Percentiles rank a stretch among this genome's conserved stretches.
These are phyloP conservation scores for Trichosporon inkin DNA, from an alignment of 1,284 basidiomycete species.

Conservation along the genomic window DNA sequence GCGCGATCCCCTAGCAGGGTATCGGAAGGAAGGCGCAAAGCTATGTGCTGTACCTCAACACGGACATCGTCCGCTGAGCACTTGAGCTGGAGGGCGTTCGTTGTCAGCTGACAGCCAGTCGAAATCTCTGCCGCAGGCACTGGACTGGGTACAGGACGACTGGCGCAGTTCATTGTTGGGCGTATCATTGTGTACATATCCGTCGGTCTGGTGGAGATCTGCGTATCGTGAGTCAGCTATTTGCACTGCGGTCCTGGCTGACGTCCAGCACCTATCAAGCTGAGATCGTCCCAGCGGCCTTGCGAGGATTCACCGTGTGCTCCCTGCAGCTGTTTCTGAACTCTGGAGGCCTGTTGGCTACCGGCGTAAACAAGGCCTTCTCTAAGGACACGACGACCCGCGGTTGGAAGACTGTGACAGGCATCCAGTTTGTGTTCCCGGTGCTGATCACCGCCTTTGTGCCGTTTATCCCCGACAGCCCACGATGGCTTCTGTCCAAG, in stretches of 20 bases:
- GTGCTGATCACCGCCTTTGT: slow-evolving; percentile 14
- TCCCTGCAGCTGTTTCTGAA: slow-evolving; percentile 15
- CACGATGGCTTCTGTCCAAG: slow-evolving; percentile 28
- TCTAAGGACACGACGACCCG: slow-evolving; percentile 7
- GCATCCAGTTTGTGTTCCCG: slow-evolving; percentile 17
- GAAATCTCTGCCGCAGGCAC: slow-evolving; percentile 12
- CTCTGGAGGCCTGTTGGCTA: slow-evolving; percentile 13
- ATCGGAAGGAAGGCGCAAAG: too few species aligned
- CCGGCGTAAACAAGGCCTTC: slow-evolving; percentile 17
- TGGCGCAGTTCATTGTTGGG: slow-evolving; percentile 21
- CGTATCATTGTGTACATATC: slow-evolving; percentile 21
- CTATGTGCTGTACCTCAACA: too few species aligned
- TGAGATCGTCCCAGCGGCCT: slow-evolving; percentile 15
- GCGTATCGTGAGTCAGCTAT: slow-evolving; percentile 8
- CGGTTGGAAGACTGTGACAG: slow-evolving; percentile 19
- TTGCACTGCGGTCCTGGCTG: not conserved
- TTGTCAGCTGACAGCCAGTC: slow-evolving; percentile 9
- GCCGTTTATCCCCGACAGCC: slow-evolving; percentile 20
- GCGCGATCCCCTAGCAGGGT: too few species aligned
- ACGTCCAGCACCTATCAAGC: slow-evolving; percentile 18
- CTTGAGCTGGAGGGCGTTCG: not conserved
- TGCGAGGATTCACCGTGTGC: slow-evolving; percentile 15
- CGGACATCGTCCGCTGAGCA: not conserved
- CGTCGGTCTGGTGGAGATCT: slow-evolving; percentile 18
- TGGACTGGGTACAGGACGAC: not conserved